phyloP scores from a whole-genome alignment of 2,329 filamentous ascomycete genomes.

The Fragosphaeria purpurea region DNA sequence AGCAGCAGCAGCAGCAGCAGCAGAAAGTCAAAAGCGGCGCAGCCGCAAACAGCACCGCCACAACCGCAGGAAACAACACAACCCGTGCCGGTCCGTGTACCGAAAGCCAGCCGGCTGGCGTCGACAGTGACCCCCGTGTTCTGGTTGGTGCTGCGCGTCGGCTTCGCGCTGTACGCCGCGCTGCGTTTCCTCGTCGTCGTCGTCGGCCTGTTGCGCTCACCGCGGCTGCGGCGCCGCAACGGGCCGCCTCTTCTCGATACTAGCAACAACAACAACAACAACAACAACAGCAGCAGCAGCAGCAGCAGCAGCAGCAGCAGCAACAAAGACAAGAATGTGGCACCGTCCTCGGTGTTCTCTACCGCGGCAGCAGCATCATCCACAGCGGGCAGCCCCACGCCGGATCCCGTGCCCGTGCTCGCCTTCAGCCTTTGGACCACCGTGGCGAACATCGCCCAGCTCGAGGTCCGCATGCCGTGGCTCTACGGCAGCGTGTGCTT shows the following conservation, averaged over 20 bases:
- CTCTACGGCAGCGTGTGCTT: slow-evolving; percentile 65
- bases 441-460: slow-evolving; percentile 59
- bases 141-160: slow-evolving; percentile 46
- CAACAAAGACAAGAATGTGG: slow-evolving; percentile 5
- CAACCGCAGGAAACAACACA: neutral
- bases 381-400: neutral
- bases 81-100: too few species aligned
- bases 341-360: slow-evolving; percentile 1
- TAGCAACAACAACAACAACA: neutral
- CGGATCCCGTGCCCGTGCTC: slow-evolving; percentile 50
- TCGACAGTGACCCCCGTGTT: slow-evolving; percentile 34
- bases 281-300: slow-evolving; percentile 19
- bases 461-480: slow-evolving; percentile 84
- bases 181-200: slow-evolving; percentile 57
- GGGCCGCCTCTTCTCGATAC: neutral
- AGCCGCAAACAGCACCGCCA: neutral
- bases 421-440: slow-evolving; percentile 71
- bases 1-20: neutral
- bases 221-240: slow-evolving; percentile 40
- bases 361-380: neutral
- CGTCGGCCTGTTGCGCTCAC: slow-evolving; percentile 56
- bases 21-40: neutral
- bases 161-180: slow-evolving; percentile 46
- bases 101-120: neutral
- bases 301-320: slow-evolving; percentile 15